Percentiles rank a stretch among this genome's conserved stretches.
phyloP scores from a whole-genome alignment of 2,329 filamentous ascomycete genomes.

The Mariannaea sp. region DNA sequence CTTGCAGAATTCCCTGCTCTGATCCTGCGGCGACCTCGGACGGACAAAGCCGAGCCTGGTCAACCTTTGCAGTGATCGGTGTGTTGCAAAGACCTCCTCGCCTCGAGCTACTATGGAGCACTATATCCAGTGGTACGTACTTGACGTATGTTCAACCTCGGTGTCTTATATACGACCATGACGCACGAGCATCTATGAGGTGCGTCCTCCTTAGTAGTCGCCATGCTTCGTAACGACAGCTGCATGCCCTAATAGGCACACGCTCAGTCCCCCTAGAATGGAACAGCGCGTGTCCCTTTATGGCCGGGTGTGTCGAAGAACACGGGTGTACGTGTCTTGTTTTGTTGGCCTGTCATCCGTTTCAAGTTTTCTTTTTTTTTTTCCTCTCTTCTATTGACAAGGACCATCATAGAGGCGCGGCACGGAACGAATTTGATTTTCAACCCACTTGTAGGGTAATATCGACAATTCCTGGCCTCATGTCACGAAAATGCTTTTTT shows the following conservation, averaged over 20 bases:
- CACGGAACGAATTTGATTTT: conserved; percentile 4
- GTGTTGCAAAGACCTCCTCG: conserved; percentile 6
- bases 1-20: conserved; percentile 22
- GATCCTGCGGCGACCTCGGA: conserved; percentile 25
- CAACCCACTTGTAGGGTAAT: not conserved
- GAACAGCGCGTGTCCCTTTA: conserved; percentile 26
- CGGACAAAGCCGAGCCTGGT: conserved; percentile 19
- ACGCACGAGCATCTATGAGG: conserved; percentile 24
- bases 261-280: conserved; percentile 28
- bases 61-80: conserved; percentile 8
- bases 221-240: too few species aligned
- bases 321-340: conserved; percentile 30
- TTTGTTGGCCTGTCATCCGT: conserved; percentile 32
- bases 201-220: too few species aligned
- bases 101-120: conserved; percentile 12
- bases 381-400: conserved; percentile 7
- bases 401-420: conserved; percentile 5
- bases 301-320: conserved; percentile 13
- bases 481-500: not conserved
- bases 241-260: conserved; percentile 10
- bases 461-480: not conserved
- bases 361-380: conserved; percentile 32
- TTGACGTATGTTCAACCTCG: too few species aligned
- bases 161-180: conserved; percentile 19
- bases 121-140: too few species aligned